A percentile compares a stretch with the other conserved stretches of the same genome.
Conservation (phyloP, 768 basidiomycete species). For the Plicaturopsis crispa region DNA sequence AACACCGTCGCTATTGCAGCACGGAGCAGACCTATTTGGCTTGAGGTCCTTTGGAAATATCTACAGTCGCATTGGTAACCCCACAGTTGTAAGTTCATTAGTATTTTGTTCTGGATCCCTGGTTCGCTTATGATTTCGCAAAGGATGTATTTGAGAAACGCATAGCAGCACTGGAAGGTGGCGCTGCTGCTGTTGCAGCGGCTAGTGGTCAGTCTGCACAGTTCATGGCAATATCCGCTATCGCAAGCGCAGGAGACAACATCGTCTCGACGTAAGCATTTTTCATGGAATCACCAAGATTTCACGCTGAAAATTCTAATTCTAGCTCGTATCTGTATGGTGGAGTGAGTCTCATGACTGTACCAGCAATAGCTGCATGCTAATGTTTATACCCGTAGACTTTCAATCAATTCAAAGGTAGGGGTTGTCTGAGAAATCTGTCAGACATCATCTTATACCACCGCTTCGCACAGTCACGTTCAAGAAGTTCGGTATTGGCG, state of each 20-base stretch:
- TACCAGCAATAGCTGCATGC: background rate
- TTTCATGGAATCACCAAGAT: no score
- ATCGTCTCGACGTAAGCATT: slow-evolving; percentile 47
- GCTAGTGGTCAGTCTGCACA: slow-evolving; percentile 59
- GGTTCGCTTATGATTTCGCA: background rate
- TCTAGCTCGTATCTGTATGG: slow-evolving; percentile 49
- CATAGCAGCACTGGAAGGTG: slow-evolving; percentile 58
- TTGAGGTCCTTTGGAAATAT: slow-evolving; percentile 39
- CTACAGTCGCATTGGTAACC: slow-evolving; percentile 50
- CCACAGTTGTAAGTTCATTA: slow-evolving; percentile 38
- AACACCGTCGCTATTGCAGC: slow-evolving; percentile 22
- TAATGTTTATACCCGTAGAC: slow-evolving; percentile 25
- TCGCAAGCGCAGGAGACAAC: slow-evolving; percentile 53
- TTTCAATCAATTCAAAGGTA: slow-evolving; percentile 63
- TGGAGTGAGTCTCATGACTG: slow-evolving; percentile 39
- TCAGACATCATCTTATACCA: no score
- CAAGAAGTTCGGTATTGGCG: slow-evolving; percentile 45
- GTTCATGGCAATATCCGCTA: slow-evolving; percentile 46
- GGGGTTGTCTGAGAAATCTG: no score
- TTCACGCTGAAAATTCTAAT: background rate
- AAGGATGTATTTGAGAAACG: slow-evolving; percentile 62
- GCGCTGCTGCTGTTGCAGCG: slow-evolving; percentile 47
- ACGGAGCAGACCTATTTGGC: slow-evolving; percentile 48
- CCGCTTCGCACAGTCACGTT: slow-evolving; percentile 44
- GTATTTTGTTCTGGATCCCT: background rate